Evolutionary conservation across 176 grass and related monocot species (phyloP), one percentile per base, ranked within the genome.

Genomic region (Phoenix dactylifera): DNA sequence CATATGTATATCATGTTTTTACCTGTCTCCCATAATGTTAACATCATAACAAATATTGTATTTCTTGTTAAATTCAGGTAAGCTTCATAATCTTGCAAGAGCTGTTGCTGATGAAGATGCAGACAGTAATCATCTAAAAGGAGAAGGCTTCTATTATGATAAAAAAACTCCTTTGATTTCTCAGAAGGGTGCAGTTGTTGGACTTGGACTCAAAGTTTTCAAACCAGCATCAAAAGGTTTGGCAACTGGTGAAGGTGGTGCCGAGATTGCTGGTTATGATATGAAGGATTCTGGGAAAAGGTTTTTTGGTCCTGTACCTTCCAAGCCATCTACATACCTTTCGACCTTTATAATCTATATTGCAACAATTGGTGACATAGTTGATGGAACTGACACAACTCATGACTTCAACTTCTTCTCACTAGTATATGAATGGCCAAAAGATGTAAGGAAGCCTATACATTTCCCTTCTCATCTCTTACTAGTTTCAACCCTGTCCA

Each of bases 331-430:
- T 44, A 82, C 86, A 71, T 96, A 90, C 80, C 83, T 96, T 74
- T 96, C 92, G 50, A 76, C 84, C 69, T 96, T 96, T 68, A 90
- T 90, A 76, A 87, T 96, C 77, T 96, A 96, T 59, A 87, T 90
- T 49, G 92, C 92, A 28, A 87, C 92, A 69, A 79, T 96, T 14
- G 92, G 92, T 69, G 92, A 96, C 62, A 96, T 90, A 82, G 87
- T 96, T 77, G 92, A 96, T 72, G 92, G 92, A 60, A 80, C 79
- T 69, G 92, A 96, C 59, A 96, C 92, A 5, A 90, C 92, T 77
- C 92, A 96, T 87, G 86, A 96, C 82, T 96, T 96, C 83, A 90
- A 97, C 78, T 97, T 89, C 69, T 97, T 97, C 74, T 97, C 92
- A 49, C 77, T 97, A 56, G 82, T 90, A 35, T 90, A 90, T 2